phyloP scores from a whole-genome alignment of 2,329 filamentous ascomycete species.

The Aspergillus japonicus region DNA sequence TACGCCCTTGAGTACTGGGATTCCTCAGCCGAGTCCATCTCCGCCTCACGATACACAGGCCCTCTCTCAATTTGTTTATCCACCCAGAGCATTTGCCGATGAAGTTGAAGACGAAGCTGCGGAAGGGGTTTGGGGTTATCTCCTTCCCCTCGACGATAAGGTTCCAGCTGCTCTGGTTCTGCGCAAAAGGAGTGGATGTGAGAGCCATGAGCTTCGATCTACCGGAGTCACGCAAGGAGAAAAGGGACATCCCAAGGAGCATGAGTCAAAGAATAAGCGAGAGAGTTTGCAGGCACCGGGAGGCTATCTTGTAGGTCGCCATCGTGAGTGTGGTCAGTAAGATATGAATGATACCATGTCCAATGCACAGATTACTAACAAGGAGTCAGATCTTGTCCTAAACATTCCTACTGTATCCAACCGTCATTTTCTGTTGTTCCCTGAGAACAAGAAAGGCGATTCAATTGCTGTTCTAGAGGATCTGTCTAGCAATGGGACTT shows the following conservation, averaged over 20 bases:
- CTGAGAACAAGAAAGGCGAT: constrained; percentile 58
- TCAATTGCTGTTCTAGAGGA: constrained; percentile 79
- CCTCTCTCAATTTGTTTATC: constrained; percentile 77
- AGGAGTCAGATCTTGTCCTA: constrained; percentile 64
- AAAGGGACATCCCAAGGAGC: constrained; percentile 42
- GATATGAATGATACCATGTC: not conserved
- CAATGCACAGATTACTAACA: constrained; percentile 16
- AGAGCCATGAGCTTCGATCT: constrained; percentile 45
- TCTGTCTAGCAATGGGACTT: constrained; percentile 93
- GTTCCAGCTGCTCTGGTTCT: constrained; percentile 71
- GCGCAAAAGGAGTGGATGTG: constrained; percentile 70
- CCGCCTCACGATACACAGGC: constrained; percentile 76
- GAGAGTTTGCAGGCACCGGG: constrained; percentile 62
- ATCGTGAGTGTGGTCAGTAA: constrained; percentile 84
- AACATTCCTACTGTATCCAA: constrained; percentile 83
- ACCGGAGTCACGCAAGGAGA: constrained; percentile 45
- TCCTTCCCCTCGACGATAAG: constrained; percentile 74
- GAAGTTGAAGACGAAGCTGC: constrained; percentile 81
- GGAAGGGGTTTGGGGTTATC: constrained; percentile 93
- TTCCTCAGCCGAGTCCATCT: constrained; percentile 51
- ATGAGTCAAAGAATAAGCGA: constrained; percentile 57
- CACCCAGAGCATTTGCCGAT: constrained; percentile 69
- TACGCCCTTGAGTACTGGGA: constrained; percentile 42
- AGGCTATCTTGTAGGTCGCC: constrained; percentile 87
- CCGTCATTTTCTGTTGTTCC: constrained; percentile 57